Evolutionary conservation across 169 alveolate species (phyloP).

Genomic region (Cryptosporidium felis): DNA sequence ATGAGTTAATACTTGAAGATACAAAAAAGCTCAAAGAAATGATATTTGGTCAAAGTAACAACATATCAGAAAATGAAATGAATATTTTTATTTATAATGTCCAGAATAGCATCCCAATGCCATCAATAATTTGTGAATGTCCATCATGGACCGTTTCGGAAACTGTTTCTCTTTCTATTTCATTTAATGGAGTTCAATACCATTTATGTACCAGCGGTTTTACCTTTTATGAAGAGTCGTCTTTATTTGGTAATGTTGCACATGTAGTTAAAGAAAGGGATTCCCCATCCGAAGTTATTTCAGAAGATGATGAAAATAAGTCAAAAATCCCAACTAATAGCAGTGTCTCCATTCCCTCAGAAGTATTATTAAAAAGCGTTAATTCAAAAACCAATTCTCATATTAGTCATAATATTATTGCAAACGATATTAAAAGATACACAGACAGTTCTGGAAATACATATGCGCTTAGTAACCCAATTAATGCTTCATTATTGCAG

Average conservation of each 20-base stretch:
- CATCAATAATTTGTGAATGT: slow-evolving; percentile 56
- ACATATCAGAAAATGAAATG: neutral
- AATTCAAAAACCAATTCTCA: neutral
- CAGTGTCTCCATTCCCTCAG: neutral
- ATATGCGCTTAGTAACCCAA: slow-evolving; percentile 45
- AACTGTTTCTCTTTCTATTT: slow-evolving; percentile 50
- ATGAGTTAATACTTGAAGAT: too few relatives aligned
- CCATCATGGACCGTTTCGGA: slow-evolving; percentile 71
- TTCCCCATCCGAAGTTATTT: slow-evolving; percentile 27
- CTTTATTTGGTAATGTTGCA: slow-evolving; percentile 67
- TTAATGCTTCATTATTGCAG: slow-evolving; percentile 48
- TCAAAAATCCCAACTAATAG: neutral
- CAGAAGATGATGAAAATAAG: slow-evolving; percentile 3
- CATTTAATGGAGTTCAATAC: slow-evolving; percentile 68
- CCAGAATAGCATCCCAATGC: slow-evolving; percentile 8
- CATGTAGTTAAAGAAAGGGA: slow-evolving; percentile 70
- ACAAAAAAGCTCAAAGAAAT: neutral
- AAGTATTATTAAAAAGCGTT: neutral
- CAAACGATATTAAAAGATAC: slow-evolving; percentile 2
- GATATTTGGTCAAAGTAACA: neutral
- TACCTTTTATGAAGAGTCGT: slow-evolving; percentile 49
- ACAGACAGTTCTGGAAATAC: slow-evolving; percentile 49
- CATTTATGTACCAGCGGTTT: slow-evolving; percentile 29
- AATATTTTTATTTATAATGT: neutral
- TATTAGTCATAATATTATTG: neutral